A percentile compares a stretch with the other conserved stretches of the same genome.
Evolutionary conservation across 2,329 filamentous ascomycete species (phyloP).

Genomic region (Cyphellophora attinorum): DNA sequence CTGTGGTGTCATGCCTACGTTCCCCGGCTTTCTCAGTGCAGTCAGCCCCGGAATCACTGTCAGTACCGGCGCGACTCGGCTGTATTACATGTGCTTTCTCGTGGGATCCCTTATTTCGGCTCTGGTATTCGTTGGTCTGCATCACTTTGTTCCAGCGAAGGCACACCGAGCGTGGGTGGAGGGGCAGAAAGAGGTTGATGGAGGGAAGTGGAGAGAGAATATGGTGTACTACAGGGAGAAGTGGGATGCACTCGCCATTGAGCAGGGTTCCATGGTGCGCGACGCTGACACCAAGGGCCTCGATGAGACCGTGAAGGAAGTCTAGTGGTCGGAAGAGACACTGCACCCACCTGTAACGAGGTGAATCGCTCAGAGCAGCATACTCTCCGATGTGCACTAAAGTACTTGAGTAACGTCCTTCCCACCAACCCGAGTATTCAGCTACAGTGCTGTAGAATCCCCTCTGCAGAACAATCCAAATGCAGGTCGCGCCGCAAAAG

Average conservation of each 20-base stretch:
- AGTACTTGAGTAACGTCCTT: no score
- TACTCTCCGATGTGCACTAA: no score
- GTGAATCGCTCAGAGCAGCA: no score
- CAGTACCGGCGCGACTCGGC: slow-evolving; percentile 24
- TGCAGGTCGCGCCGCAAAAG: no score
- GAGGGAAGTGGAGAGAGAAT: neutral
- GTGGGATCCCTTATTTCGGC: slow-evolving; percentile 32
- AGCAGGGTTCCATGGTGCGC: no score
- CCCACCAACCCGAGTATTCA: no score
- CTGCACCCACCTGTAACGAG: no score
- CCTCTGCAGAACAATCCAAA: no score
- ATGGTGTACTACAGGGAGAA: neutral
- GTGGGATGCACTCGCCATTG: neutral
- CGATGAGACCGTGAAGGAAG: neutral
- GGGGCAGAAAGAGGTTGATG: no score
- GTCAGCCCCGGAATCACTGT: slow-evolving; percentile 17
- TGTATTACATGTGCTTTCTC: slow-evolving; percentile 35
- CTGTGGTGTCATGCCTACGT: slow-evolving; percentile 22
- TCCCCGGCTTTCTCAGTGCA: slow-evolving; percentile 22
- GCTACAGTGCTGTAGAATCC: no score
- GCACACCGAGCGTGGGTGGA: slow-evolving; percentile 9
- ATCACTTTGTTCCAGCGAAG: slow-evolving; percentile 9
- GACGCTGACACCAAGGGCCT: neutral
- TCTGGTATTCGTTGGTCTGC: slow-evolving; percentile 15
- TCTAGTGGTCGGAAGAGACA: no score